Evolutionary conservation across 1,139 yeast species (phyloP).

Genomic region (Taiozyma sp.): DNA sequence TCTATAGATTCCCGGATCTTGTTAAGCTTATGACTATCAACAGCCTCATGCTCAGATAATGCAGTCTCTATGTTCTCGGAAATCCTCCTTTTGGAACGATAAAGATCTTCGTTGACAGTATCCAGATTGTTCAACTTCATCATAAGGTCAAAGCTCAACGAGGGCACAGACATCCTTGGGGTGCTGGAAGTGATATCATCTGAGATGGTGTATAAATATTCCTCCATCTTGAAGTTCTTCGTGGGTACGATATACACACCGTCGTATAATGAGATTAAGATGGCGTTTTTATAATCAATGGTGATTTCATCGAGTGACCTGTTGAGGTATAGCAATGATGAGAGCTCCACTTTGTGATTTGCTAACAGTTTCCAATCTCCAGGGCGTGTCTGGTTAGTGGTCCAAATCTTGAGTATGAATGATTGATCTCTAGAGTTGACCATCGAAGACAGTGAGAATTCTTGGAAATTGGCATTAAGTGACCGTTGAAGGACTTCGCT

Average conservation of each 20-base stretch:
- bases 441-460: slow-evolving; percentile 21
- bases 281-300: slow-evolving; percentile 26
- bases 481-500: slow-evolving; percentile 33
- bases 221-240: slow-evolving; percentile 6
- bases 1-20: slow-evolving; percentile 6
- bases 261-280: slow-evolving; percentile 34
- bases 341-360: slow-evolving; percentile 24
- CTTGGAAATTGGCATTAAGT: slow-evolving; percentile 32
- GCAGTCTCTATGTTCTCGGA: slow-evolving; percentile 1
- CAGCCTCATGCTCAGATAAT: background rate
- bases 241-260: slow-evolving; percentile 31
- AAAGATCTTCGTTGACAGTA: slow-evolving; percentile 35
- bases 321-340: slow-evolving; percentile 28
- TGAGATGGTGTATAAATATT: slow-evolving; percentile 8
- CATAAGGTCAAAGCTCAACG: slow-evolving; percentile 35
- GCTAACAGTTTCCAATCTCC: slow-evolving; percentile 24
- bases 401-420: slow-evolving; percentile 24
- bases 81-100: slow-evolving; percentile 24
- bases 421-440: slow-evolving; percentile 2
- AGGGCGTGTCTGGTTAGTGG: slow-evolving; percentile 12
- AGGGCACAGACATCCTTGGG: slow-evolving; percentile 5
- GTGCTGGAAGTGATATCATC: slow-evolving; percentile 1
- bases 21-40: slow-evolving; percentile 5
- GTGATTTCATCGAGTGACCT: slow-evolving; percentile 21
- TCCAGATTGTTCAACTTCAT: slow-evolving; percentile 43